phyloP scores from a whole-genome alignment of 73 alveolate genomes.

The Tetrahymena elliotti region DNA sequence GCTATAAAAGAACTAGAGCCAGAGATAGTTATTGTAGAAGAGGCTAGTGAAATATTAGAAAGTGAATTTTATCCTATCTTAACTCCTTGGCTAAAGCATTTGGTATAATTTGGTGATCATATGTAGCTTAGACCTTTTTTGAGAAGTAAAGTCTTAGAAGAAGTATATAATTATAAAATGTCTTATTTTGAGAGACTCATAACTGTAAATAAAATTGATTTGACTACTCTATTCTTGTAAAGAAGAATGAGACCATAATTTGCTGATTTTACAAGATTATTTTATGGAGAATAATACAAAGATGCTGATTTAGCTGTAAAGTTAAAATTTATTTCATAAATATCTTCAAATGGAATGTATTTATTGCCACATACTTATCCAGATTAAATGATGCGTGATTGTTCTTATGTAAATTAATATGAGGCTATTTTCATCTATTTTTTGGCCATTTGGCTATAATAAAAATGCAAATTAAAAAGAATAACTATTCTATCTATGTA shows the following conservation, averaged over 20 bases:
- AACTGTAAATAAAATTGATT: constrained; percentile 44
- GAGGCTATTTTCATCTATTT: constrained; percentile 62
- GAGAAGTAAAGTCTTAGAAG: constrained; percentile 47
- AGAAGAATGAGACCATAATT: constrained; percentile 86
- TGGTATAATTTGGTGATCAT: constrained; percentile 86
- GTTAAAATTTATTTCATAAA: constrained; percentile 2
- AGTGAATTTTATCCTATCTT: constrained; percentile 63
- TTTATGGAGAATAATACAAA: constrained; percentile 48
- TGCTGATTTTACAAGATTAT: constrained; percentile 67
- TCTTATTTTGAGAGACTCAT: constrained; percentile 79
- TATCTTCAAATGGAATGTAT: constrained; percentile 47
- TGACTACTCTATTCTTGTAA: constrained; percentile 49
- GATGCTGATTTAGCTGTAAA: constrained; percentile 43
- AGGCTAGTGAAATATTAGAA: constrained; percentile 90
- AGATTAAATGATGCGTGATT: constrained; percentile 48
- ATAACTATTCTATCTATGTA: constrained; percentile 74
- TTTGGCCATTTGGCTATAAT: constrained; percentile 48
- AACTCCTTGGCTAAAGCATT: constrained; percentile 52
- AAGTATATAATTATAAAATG: constrained; percentile 53
- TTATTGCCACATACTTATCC: constrained; percentile 56
- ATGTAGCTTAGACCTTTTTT: constrained; percentile 64
- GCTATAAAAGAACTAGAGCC: constrained; percentile 48
- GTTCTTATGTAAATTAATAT: constrained; percentile 54
- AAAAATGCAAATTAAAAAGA: constrained; percentile 39
- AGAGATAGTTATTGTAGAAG: constrained; percentile 75